Percentiles rank a stretch among this genome's conserved stretches.
phyloP scores from a whole-genome alignment of 257 asterid genomes.

The Avicennia marina region DNA sequence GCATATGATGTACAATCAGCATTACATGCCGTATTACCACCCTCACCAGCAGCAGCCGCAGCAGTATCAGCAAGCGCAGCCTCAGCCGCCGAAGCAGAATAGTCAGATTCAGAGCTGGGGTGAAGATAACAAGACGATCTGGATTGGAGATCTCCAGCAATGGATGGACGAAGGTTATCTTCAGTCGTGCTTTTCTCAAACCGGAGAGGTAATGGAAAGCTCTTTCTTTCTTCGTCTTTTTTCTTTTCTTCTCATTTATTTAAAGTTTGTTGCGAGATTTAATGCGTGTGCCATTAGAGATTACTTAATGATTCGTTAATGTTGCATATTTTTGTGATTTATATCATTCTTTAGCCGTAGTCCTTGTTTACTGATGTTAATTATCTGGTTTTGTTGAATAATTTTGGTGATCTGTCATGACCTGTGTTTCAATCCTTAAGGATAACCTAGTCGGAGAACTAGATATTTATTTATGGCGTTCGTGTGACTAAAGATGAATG shows the following conservation, averaged over 20 bases:
- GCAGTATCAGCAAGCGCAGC: constrained; percentile 15
- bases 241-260: background rate
- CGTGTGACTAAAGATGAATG: no score
- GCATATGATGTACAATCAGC: constrained; percentile 82
- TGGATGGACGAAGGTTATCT: constrained; percentile 98
- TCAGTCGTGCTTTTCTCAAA: constrained; percentile 63
- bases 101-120: constrained; percentile 61
- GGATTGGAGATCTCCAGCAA: constrained; percentile 98
- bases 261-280: constrained; percentile 7
- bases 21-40: constrained; percentile 73
- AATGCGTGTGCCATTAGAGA: background rate
- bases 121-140: constrained; percentile 87
- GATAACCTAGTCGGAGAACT: no score
- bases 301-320: constrained; percentile 3
- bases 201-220: constrained; percentile 57
- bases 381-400: constrained; percentile 9
- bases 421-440: background rate
- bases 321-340: constrained; percentile 1
- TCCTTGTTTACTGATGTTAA: constrained; percentile 8
- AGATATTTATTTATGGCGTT: no score
- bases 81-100: constrained; percentile 37
- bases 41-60: constrained; percentile 44
- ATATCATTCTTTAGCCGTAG: background rate
- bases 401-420: constrained; percentile 21
- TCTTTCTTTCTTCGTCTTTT: background rate